Percentiles rank a stretch among this genome's conserved stretches.
Conservation (phyloP, 116 monocot genomes). For the Cymodocea nodosa region DNA sequence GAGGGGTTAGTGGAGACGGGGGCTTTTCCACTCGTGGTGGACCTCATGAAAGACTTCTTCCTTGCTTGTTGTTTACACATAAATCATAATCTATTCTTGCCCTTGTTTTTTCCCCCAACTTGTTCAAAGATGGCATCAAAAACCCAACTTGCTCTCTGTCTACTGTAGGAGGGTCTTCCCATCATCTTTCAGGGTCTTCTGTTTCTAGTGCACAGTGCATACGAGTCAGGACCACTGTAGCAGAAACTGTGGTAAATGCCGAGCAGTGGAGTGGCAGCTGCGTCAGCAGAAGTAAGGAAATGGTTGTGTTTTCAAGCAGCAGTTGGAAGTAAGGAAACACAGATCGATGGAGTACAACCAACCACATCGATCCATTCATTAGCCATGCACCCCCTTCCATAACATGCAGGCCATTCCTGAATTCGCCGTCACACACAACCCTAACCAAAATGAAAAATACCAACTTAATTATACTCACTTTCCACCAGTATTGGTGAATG, state of each 20-base stretch:
- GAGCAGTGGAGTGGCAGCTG: neutral
- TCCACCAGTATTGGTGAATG: neutral
- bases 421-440: neutral
- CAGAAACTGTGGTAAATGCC: constrained; percentile 1
- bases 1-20: too few relatives aligned
- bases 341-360: constrained; percentile 2
- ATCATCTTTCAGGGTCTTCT: neutral
- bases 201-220: neutral
- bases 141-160: constrained; percentile 7
- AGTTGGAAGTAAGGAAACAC: constrained; percentile 63
- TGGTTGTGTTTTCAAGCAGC: constrained; percentile 39
- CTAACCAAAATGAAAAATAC: neutral
- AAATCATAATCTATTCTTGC: neutral
- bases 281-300: neutral
- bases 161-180: neutral
- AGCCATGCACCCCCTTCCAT: constrained; percentile 13
- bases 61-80: neutral
- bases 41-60: neutral
- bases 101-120: constrained; percentile 12
- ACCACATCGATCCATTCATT: constrained; percentile 16
- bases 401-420: constrained; percentile 7
- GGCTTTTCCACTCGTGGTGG: neutral
- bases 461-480: neutral
- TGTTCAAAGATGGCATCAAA: neutral
- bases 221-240: neutral